Evolutionary conservation across 805 yeast genomes (phyloP).

Genomic region (Blastobotrys terrestris): DNA sequence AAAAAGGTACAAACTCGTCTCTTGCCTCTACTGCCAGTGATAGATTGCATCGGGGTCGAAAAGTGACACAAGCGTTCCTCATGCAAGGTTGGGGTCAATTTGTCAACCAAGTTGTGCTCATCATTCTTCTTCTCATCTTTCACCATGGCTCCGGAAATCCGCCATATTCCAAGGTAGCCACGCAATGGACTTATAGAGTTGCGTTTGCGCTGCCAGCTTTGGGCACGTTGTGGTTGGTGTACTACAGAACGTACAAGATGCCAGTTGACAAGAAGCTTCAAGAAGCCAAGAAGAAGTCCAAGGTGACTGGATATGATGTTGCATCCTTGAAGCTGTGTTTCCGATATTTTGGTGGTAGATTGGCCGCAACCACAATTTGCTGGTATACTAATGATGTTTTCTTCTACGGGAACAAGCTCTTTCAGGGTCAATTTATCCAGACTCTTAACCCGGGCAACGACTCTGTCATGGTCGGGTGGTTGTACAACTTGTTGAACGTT

Average conservation of each 20-base stretch:
- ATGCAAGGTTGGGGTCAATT: constrained; percentile 95
- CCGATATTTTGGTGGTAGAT: constrained; percentile 38
- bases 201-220: constrained; percentile 30
- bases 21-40: constrained; percentile 23
- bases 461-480: constrained; percentile 43
- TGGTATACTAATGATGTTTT: constrained; percentile 61
- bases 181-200: constrained; percentile 32
- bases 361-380: constrained; percentile 46
- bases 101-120: constrained; percentile 89
- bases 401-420: constrained; percentile 52
- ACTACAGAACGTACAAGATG: constrained; percentile 32
- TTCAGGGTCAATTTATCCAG: constrained; percentile 32
- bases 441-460: constrained; percentile 26
- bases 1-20: constrained; percentile 40
- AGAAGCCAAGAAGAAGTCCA: constrained; percentile 23
- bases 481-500: constrained; percentile 41
- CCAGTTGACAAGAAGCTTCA: constrained; percentile 23
- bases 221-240: constrained; percentile 31
- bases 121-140: constrained; percentile 64
- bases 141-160: constrained; percentile 93
- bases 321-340: constrained; percentile 22
- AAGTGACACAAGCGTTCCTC: constrained; percentile 48
- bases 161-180: constrained; percentile 38
- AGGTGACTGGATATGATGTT: constrained; percentile 31
- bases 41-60: constrained; percentile 33